Evolutionary conservation across 225 moss, liverwort and hornwort species (phyloP), one percentile per base, ranked within the genome.

Genomic region (Climacium dendroides): DNA sequence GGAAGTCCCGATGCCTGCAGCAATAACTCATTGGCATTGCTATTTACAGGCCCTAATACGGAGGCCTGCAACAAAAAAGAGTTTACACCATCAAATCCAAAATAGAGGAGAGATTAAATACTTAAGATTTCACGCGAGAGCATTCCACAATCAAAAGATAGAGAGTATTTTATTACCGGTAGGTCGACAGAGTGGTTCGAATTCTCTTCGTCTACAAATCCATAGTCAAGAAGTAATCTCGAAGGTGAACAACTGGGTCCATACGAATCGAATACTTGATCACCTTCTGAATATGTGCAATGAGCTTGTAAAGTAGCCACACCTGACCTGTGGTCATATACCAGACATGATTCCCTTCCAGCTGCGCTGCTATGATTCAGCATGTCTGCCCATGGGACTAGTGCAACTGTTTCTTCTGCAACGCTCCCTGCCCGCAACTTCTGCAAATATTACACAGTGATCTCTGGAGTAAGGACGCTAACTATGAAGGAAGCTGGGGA

Each of bases 311-410:
- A 90, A 89, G 91, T 89, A 89, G 96, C 96, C 65, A 91, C 90
- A 79, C 90, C 91, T 25, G 94, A 86, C 64, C 86, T 90, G 54
- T 81, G 89, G 84, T 95, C 90, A 76, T 94, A 96, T 5, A 94
- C 88, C 72, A 98, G 90, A 86, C 96, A 96, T n/a, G 98, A 95
- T 81, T 96, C 98, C 79, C 95, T 92, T 84, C 96, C 98, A 87
- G 98, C 96, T 53, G 88, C 90, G 88, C 98, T 96, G 23, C 94
- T 96, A 73, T 98, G 98, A 84, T 98, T 98, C 82, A 98, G 89
- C 95, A 98, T 94, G 89, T 98, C 98, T 82, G 98, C 98, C 98
- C 98, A 98, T n/a, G 98, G 98, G 66, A 98, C 98, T 12, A 98
- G 83, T 34, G 96, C 93, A 87, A 98, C 87, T 72, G 89, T 87